Conservation (phyloP, 768 basidiomycete species). For the Lyophyllum shimeji region DNA sequence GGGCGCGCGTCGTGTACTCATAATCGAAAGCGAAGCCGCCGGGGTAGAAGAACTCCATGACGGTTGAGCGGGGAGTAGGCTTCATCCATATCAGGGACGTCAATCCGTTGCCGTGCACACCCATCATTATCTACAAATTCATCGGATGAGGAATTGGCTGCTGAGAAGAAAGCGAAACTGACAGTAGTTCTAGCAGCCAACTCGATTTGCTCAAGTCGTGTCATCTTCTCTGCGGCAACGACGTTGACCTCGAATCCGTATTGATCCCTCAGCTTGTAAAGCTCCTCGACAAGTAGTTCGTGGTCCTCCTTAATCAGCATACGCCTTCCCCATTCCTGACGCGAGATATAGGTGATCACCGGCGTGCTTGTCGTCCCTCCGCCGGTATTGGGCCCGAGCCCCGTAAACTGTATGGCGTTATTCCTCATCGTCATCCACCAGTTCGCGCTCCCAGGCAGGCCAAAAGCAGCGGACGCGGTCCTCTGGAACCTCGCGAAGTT, state of each 20-base stretch:
- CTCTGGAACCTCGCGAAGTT: conserved; percentile 72
- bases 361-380: conserved; percentile 52
- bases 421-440: conserved; percentile 86
- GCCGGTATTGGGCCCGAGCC: conserved; percentile 44
- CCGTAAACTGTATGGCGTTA: conserved; percentile 72
- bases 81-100: conserved; percentile 94
- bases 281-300: conserved; percentile 71
- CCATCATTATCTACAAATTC: conserved; percentile 78
- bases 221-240: conserved; percentile 80
- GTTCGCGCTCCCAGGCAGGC: conserved; percentile 67
- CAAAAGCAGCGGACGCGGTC: conserved; percentile 73
- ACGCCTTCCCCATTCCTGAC: conserved; percentile 86
- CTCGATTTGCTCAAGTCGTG: conserved; percentile 75
- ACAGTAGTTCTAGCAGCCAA: conserved; percentile 87
- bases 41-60: conserved; percentile 91
- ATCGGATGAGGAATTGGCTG: not conserved
- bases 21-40: conserved; percentile 87
- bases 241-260: conserved; percentile 89
- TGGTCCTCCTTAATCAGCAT: conserved; percentile 80
- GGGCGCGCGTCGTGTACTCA: conserved; percentile 73
- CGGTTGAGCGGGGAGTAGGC: conserved; percentile 75
- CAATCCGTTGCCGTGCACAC: conserved; percentile 90
- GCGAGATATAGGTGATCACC: conserved; percentile 91
- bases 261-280: conserved; percentile 64
- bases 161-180: conserved; percentile 4